Evolutionary conservation across 2,329 filamentous ascomycete genomes (phyloP), one percentile per base, ranked within the genome.

Genomic region (Ustulina deusta): DNA sequence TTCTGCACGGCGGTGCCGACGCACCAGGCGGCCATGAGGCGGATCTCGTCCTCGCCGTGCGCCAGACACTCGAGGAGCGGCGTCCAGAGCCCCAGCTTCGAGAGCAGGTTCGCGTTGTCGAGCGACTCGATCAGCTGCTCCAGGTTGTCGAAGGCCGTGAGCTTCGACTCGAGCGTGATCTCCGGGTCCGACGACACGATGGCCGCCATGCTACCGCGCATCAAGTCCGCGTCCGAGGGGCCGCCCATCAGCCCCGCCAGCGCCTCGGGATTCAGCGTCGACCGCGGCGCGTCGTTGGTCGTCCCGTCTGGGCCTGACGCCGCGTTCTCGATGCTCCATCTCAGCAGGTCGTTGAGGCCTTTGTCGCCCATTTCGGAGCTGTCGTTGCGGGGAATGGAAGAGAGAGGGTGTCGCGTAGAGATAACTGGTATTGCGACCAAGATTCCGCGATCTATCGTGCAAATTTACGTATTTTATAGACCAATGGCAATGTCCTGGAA

Each of bases 81-180:
- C 11, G 87, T 86, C 96, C 96, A 99, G 36, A 98, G 85, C 6
- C 87, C 86, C 22, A 97, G 83, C 32, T 87, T 87, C 72, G 90
- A 90, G 74, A 99, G 87, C 81, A 97, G 97, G 84, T 98, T 99
- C 66, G 96, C 95, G 79, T 99, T 99, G 85, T 99, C 96, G 74
- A 98, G 89, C 70, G 88, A 90, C 83, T 97, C 94, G 75, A 97
- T 91, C 66, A 97, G 85, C 80, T 97, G 93, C 83, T 97, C 94
- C 70, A 97, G 91, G 82, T 97, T 97, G 86, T 97, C 94, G 81
- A 97, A 97, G 42, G 94, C 94, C 65, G 90, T 87, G 61, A 97
- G 81, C 79, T 93, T 93, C 81, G 93, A 88, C 49, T 93, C 91
- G 57, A 95, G 84, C 3, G 88, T 86, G 63, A 91, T 83, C 64